A percentile compares a stretch with the other conserved stretches of the same genome.
phyloP scores from a whole-genome alignment of 2,329 filamentous ascomycete species.

The Lachnellula arida region DNA sequence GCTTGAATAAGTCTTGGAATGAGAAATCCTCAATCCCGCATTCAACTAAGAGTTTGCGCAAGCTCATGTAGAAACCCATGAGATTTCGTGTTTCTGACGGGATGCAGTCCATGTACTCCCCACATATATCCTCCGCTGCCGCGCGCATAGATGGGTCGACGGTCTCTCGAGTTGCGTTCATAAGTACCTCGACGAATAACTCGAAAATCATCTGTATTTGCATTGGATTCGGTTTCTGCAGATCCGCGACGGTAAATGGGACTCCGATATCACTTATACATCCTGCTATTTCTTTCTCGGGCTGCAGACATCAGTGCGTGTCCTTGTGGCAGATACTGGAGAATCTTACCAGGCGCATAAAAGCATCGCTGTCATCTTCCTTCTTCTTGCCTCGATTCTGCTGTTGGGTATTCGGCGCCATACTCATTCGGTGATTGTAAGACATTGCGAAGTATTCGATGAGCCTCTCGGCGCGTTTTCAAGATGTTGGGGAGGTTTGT shows the following conservation, averaged over 20 bases:
- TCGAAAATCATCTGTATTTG: slow-evolving; percentile 98
- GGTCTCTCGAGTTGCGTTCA: slow-evolving; percentile 89
- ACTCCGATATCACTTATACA: slow-evolving; percentile 98
- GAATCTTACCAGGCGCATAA: slow-evolving; percentile 50
- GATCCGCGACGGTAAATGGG: slow-evolving; percentile 76
- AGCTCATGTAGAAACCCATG: slow-evolving; percentile 89
- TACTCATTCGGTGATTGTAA: slow-evolving; percentile 48
- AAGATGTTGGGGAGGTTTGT: background rate
- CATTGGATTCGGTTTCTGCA: slow-evolving; percentile 88
- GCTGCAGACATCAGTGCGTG: slow-evolving; percentile 26
- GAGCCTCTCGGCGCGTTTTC: background rate
- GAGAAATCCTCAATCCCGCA: slow-evolving; percentile 93
- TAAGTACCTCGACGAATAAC: slow-evolving; percentile 90
- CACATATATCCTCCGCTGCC: slow-evolving; percentile 80
- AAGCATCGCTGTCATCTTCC: slow-evolving; percentile 52
- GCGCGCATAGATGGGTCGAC: slow-evolving; percentile 94
- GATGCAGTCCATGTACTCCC: slow-evolving; percentile 77
- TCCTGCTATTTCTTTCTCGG: slow-evolving; percentile 79
- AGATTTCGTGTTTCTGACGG: slow-evolving; percentile 86
- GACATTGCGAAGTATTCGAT: slow-evolving; percentile 35
- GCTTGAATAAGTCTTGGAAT: slow-evolving; percentile 86
- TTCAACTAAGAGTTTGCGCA: slow-evolving; percentile 74
- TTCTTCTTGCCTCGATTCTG: slow-evolving; percentile 46
- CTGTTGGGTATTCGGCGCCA: slow-evolving; percentile 43
- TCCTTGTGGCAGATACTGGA: background rate